Conservation (phyloP, 371 early-diverging fungal genomes). For the Parasitella parasitica region DNA sequence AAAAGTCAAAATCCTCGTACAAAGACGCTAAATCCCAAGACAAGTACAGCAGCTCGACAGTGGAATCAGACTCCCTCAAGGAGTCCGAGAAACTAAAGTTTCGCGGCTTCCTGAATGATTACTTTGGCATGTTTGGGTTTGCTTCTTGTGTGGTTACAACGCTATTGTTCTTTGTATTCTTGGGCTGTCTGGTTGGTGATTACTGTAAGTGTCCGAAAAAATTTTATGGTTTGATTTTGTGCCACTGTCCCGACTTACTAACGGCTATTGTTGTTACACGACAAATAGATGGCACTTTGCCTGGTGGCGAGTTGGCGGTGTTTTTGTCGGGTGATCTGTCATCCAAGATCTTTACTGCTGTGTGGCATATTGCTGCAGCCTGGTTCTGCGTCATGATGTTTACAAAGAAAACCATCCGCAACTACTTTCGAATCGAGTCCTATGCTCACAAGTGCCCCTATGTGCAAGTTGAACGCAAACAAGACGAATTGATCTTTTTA, state of each 20-base stretch:
- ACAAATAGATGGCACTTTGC: constrained; percentile 41
- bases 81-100: constrained; percentile 53
- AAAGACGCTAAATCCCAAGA: neutral
- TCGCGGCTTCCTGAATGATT: constrained; percentile 63
- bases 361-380: constrained; percentile 65
- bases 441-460: constrained; percentile 46
- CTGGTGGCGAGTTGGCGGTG: constrained; percentile 31
- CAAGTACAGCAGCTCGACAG: neutral
- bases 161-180: constrained; percentile 62
- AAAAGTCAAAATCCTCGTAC: neutral
- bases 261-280: constrained; percentile 9
- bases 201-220: constrained; percentile 53
- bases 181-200: constrained; percentile 70
- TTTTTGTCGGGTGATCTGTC: constrained; percentile 57
- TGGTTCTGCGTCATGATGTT: constrained; percentile 62
- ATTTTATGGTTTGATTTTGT: neutral
- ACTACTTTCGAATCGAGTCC: constrained; percentile 61
- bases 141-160: constrained; percentile 55
- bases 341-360: constrained; percentile 58
- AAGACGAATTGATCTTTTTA: constrained; percentile 48
- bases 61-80: constrained; percentile 29
- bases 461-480: constrained; percentile 67
- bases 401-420: constrained; percentile 41
- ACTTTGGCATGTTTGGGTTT: constrained; percentile 54
- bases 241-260: neutral